These are phyloP conservation scores for Hysterangium stoloniferum DNA, from an alignment of 768 basidiomycete species.

Conservation along the genomic window DNA sequence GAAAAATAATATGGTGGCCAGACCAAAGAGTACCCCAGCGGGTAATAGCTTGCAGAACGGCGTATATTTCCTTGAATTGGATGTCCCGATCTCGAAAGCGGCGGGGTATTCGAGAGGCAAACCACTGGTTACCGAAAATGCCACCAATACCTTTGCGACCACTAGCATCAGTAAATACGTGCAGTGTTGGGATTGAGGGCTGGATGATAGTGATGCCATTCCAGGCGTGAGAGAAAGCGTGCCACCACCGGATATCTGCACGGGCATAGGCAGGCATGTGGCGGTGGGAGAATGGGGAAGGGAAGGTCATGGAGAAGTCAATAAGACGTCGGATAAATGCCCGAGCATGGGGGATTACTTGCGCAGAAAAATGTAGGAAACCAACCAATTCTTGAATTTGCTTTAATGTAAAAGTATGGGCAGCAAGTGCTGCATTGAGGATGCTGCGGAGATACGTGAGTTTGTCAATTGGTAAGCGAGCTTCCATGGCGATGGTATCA, in stretches of 20 bases:
- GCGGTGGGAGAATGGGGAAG: slow-evolving; percentile 15
- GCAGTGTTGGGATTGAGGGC: slow-evolving; percentile 8
- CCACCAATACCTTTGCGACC: slow-evolving; percentile 25
- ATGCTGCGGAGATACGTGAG: slow-evolving; percentile 18
- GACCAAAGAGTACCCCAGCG: slow-evolving; percentile 22
- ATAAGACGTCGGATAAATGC: slow-evolving; percentile 24
- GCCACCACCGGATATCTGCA: slow-evolving; percentile 29
- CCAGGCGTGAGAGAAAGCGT: slow-evolving; percentile 20
- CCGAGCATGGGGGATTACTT: slow-evolving; percentile 26
- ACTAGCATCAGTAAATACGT: slow-evolving; percentile 28
- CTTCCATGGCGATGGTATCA: slow-evolving; percentile 24
- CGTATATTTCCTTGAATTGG: slow-evolving; percentile 22
- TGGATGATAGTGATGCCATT: slow-evolving; percentile 21
- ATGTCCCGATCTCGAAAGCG: slow-evolving; percentile 23
- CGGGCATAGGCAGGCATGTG: slow-evolving; percentile 19
- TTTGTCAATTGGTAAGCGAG: slow-evolving; percentile 26
- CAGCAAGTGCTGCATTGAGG: slow-evolving; percentile 18
- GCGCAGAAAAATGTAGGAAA: slow-evolving; percentile 27
- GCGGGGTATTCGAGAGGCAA: slow-evolving; percentile 19
- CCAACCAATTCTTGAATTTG: slow-evolving; percentile 28
- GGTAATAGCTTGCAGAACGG: slow-evolving; percentile 25
- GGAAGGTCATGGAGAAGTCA: slow-evolving; percentile 24
- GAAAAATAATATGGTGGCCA: slow-evolving; percentile 23
- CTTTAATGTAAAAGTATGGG: slow-evolving; percentile 16
- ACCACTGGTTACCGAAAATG: slow-evolving; percentile 20